Evolutionary conservation across 495 filamentous ascomycete species (phyloP).

Genomic region (Hypoxylon cercidicola): DNA sequence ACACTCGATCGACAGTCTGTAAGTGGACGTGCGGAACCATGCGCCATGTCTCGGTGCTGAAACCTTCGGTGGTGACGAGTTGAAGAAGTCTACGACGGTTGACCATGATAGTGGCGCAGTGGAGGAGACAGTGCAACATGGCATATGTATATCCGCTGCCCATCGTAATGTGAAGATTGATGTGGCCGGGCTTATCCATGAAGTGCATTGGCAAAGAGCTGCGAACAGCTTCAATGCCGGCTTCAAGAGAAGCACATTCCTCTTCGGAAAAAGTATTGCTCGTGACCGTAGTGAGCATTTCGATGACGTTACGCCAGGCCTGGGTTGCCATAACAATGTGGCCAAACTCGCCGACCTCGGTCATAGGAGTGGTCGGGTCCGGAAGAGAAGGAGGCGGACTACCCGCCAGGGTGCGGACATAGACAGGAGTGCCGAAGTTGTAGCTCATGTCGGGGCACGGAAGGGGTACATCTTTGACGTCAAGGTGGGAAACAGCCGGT

Average conservation of each 20-base stretch:
- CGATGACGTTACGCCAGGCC: constrained; percentile 62
- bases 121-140: constrained; percentile 62
- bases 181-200: constrained; percentile 60
- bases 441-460: constrained; percentile 62
- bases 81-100: constrained; percentile 63
- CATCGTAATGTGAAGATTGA: constrained; percentile 64
- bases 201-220: constrained; percentile 59
- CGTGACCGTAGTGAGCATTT: constrained; percentile 61
- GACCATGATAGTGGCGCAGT: constrained; percentile 62
- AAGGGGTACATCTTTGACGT: constrained; percentile 58
- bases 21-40: constrained; percentile 49
- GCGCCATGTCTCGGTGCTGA: constrained; percentile 58
- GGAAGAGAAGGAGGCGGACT: constrained; percentile 48
- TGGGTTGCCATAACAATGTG: constrained; percentile 63
- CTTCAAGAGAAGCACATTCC: constrained; percentile 54
- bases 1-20: constrained; percentile 57
- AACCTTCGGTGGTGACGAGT: constrained; percentile 56
- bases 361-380: constrained; percentile 45
- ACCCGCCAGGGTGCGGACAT: constrained; percentile 56
- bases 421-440: constrained; percentile 59
- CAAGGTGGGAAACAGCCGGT: constrained; percentile 57
- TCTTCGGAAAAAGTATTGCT: constrained; percentile 58
- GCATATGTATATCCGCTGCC: constrained; percentile 62
- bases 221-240: constrained; percentile 57
- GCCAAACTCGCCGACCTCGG: constrained; percentile 61